Evolutionary conservation across 768 basidiomycete species (phyloP), one percentile per base, ranked within the genome.

Genomic region (Mycena chlorophos): DNA sequence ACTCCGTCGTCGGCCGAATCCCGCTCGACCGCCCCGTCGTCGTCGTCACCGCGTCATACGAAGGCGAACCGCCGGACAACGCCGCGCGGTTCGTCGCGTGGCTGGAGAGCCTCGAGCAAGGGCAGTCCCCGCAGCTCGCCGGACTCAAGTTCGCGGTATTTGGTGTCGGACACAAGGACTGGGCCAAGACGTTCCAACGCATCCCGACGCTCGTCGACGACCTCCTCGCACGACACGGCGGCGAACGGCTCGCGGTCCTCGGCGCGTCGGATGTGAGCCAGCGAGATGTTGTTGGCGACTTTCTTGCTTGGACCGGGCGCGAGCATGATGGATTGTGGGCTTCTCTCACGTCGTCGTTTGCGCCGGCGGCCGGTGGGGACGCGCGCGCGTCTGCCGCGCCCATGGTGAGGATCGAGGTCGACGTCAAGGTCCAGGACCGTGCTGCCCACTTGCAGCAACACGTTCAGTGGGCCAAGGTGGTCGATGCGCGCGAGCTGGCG

Each of bases 51-150:
- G 78, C 79, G 3, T 77, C 76, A 3, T 81, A 77, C 56, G 79
- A 81, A 68, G 79, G 75, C 29, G 68, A 77, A 63, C 78, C 79
- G 8, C 74, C 79, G 1, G 78, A 80, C 60, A 79, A 81, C 55
- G 79, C 78, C 2, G 71, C 71, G 6, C 70, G 66, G 39, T 80
- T 79, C 59, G 70, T 79, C 17, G 71, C 75, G 30, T 75, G 75
- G 71, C 52, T 81, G 14, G 67, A 64, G 26, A 67, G 57, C 56
- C 61, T 75, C 5, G 60, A 69, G 10, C 66, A 58, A 13, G n/a
- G 26, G 5, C 13, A 25, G n/a, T n/a, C n/a, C n/a, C n/a, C n/a
- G 45, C 63, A 67, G 49, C 64, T 76, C 42, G 54, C 54, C 3
- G 66, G 68, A 26, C 68, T 76, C 23, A 65, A 65, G 17, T 81